Conservation (phyloP, 2,329 filamentous ascomycete species). For the Aspergillus ibericus region DNA sequence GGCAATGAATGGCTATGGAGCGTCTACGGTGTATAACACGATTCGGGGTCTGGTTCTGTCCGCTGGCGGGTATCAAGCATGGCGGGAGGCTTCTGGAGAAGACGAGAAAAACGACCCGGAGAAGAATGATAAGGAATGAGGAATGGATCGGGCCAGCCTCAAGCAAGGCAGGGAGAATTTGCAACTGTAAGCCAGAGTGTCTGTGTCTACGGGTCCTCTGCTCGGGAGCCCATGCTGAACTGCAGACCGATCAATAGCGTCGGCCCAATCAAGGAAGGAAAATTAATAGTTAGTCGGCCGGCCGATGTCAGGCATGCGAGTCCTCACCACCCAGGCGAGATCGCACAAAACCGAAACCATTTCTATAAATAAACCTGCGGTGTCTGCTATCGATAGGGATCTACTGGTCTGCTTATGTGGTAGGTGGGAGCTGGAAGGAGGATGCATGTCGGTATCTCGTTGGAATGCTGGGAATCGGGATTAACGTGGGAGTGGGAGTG, state of each 20-base stretch:
- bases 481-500: conserved; percentile 3
- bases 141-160: not conserved
- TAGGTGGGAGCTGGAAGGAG: not conserved
- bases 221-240: not conserved
- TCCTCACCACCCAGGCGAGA: not conserved
- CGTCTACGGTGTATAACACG: not conserved
- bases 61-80: not conserved
- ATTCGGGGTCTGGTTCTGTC: not conserved
- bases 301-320: conserved; percentile 6
- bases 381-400: conserved; percentile 2
- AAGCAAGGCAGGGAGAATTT: not conserved
- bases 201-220: not conserved
- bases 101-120: not conserved
- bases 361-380: conserved; percentile 7
- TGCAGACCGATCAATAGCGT: not conserved
- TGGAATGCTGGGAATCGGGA: conserved; percentile 4
- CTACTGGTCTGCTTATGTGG: not conserved
- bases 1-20: conserved; percentile 5
- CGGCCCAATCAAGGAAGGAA: conserved; percentile 3
- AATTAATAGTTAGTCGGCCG: not conserved
- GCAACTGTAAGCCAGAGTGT: not conserved
- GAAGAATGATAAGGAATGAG: not conserved
- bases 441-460: not conserved
- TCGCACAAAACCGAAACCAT: not conserved
- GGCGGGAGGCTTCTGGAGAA: not conserved